Percentiles rank a stretch among this genome's conserved stretches.
These are phyloP conservation scores for Chrysoporthe cubensis DNA, from an alignment of 2,329 filamentous ascomycete genomes.

Conservation along the genomic window DNA sequence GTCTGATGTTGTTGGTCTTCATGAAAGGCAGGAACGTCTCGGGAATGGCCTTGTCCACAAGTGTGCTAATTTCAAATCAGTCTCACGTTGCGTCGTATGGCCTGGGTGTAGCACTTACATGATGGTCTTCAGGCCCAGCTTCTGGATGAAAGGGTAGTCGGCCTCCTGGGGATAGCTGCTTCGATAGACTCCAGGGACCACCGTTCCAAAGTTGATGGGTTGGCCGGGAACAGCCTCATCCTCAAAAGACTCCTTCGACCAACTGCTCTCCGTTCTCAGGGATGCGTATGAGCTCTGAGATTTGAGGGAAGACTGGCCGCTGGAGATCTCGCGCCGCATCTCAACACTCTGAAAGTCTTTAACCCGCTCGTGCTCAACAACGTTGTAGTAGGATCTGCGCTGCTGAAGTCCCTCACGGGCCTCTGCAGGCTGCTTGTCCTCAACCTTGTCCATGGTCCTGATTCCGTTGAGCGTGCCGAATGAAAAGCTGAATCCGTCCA, in stretches of 20 bases:
- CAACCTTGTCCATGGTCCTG: slow-evolving; percentile 22
- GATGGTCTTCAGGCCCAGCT: slow-evolving; percentile 75
- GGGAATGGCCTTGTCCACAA: slow-evolving; percentile 65
- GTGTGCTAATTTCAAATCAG: slow-evolving; percentile 48
- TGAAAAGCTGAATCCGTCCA: neutral
- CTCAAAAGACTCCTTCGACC: slow-evolving; percentile 13
- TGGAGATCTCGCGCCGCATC: slow-evolving; percentile 26
- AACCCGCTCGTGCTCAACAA: slow-evolving; percentile 2
- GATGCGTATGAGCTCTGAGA: slow-evolving; percentile 16
- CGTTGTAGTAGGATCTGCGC: slow-evolving; percentile 24
- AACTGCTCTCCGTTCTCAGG: slow-evolving; percentile 21
- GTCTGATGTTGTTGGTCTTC: slow-evolving; percentile 66
- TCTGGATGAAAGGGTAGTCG: slow-evolving; percentile 71
- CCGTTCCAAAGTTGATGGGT: slow-evolving; percentile 76
- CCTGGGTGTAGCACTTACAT: slow-evolving; percentile 57
- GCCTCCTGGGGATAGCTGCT: slow-evolving; percentile 77
- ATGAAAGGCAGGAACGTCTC: slow-evolving; percentile 66
- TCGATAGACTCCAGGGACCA: slow-evolving; percentile 76
- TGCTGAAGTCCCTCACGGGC: slow-evolving; percentile 20
- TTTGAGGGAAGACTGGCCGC: slow-evolving; percentile 20
- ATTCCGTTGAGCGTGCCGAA: slow-evolving; percentile 14
- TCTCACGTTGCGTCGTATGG: neutral
- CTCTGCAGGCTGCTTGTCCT: slow-evolving; percentile 9
- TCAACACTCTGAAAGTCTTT: slow-evolving; percentile 17
- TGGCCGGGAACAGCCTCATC: slow-evolving; percentile 32